Percentiles rank a stretch among this genome's conserved stretches.
Conservation (phyloP, 2,329 filamentous ascomycete species). For the Fonsecaea multimorphosa region DNA sequence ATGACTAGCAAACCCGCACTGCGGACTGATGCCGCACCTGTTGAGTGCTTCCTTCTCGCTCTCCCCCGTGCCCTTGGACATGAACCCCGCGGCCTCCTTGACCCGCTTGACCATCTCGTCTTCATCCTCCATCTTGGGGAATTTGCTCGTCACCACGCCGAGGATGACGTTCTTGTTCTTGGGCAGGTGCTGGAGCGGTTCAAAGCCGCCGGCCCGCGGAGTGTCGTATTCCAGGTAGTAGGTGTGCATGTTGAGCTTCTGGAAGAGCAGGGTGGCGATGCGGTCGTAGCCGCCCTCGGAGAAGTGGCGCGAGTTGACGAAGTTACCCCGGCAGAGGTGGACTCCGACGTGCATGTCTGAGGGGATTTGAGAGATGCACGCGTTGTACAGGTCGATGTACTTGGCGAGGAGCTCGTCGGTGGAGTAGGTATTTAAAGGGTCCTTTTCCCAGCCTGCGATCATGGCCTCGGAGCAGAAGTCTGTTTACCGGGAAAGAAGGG, state of each 20-base stretch:
- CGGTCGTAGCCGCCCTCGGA: constrained; percentile 67
- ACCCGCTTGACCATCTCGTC: constrained; percentile 63
- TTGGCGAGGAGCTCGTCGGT: constrained; percentile 71
- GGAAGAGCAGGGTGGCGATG: constrained; percentile 67
- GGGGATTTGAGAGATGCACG: constrained; percentile 64
- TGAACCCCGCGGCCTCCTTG: constrained; percentile 64
- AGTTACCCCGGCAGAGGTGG: constrained; percentile 69
- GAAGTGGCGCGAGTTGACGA: constrained; percentile 65
- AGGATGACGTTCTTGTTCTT: constrained; percentile 64
- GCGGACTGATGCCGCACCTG: constrained; percentile 67
- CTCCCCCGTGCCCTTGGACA: constrained; percentile 68
- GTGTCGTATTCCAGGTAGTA: constrained; percentile 71
- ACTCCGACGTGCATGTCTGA: constrained; percentile 73
- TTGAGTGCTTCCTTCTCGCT: constrained; percentile 68
- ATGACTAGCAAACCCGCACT: constrained; percentile 72
- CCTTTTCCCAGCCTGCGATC: constrained; percentile 68
- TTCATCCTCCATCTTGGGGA: constrained; percentile 63
- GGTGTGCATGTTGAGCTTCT: constrained; percentile 63
- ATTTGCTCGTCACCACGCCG: constrained; percentile 65
- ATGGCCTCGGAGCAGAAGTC: constrained; percentile 72
- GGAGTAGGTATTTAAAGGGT: constrained; percentile 67
- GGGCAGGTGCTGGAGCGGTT: constrained; percentile 63
- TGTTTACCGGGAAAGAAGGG: constrained; percentile 39
- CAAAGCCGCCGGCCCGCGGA: constrained; percentile 64
- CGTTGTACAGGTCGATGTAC: constrained; percentile 75